Base-by-base conservation (phyloP, 768 basidiomycete species). In the Auricularia heimuer region DNA sequence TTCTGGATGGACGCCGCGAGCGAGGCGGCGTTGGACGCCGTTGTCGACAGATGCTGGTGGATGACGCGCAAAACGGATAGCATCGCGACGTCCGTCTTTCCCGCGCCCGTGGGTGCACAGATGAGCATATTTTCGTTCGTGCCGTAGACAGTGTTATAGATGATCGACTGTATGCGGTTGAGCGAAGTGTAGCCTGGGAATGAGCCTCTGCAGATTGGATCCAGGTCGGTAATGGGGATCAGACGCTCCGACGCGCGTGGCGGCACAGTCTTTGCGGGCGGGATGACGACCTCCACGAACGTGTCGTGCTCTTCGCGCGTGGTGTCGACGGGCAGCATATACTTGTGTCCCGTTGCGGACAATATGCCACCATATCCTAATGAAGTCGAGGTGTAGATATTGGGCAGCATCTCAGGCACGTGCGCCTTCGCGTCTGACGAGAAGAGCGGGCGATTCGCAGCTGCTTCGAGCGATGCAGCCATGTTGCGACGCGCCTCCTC, bases 71-170 rank as follows among this genome's bases (percentile, higher is more conserved):
- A 83, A 67, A 99, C 89, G 3, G 92, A 83, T 71, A 99, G 81
- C 85, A 98, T 90, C 0, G 97, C 97, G 0, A 99, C 89, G 75
- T 99, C 97, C 0, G 97, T 99, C 92, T 99, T 99, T 75, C 97
- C 97, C 69, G 97, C 96, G 81, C 97, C 97, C 68, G 97, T 99
- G 0, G 97, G 97, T 72, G 97, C 94, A 71, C 93, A 95, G 44
- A 99, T 82, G 33, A 99, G 85, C 79, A 99, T 83, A 72, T 99
- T 99, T 76, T 98, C 97, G 69, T 97, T 98, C 1, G 92, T 88
- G n/a, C 83, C 79, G 75, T 96, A 98, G 1, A 95, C 97, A 2
- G 91, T 92, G 0, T 90, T 88, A 76, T 89, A 98, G 21, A 98
- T 88, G 66, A 98, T 93, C 1, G 93, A 95, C 73, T 99, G 97